Evolutionary conservation across 139 green algal species (phyloP).

Genomic region (Ostreobium quekettii): DNA sequence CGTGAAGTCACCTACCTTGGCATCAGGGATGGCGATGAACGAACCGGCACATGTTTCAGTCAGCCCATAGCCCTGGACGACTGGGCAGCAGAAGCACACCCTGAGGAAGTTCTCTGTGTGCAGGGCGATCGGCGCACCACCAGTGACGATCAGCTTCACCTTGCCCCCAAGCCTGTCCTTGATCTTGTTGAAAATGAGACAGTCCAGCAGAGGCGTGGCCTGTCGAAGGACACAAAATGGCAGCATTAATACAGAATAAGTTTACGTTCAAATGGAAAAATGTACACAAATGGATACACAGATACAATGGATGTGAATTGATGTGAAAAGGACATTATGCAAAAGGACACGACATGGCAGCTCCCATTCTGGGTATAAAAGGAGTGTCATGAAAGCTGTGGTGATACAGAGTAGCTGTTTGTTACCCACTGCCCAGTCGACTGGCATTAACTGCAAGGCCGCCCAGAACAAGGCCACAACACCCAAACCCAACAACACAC

Average conservation of each 20-base stretch:
- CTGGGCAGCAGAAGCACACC: conserved; percentile 43
- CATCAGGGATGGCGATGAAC: not conserved
- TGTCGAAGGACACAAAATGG: conserved; percentile 21
- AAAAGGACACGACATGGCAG: too few species aligned
- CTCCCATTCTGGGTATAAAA: too few species aligned
- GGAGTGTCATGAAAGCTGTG: too few species aligned
- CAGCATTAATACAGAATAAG: not conserved
- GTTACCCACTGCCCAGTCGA: too few species aligned
- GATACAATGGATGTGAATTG: too few species aligned
- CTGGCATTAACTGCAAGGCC: too few species aligned
- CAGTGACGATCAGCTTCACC: conserved; percentile 53
- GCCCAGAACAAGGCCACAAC: too few species aligned
- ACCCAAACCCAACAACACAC: too few species aligned
- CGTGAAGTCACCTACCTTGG: not conserved
- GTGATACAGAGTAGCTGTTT: too few species aligned
- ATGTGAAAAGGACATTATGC: too few species aligned
- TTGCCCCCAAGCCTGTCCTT: conserved; percentile 50
- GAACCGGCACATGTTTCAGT: conserved; percentile 55
- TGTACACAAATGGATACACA: too few species aligned
- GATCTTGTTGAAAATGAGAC: conserved; percentile 70
- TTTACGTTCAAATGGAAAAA: conserved; percentile 20
- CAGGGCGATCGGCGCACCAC: conserved; percentile 41
- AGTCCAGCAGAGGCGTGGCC: conserved; percentile 65
- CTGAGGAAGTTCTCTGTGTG: conserved; percentile 55
- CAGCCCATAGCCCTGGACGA: conserved; percentile 40